Evolutionary conservation across 148 eudicot genomes (phyloP).

Genomic region (Camellia lanceoleosa): DNA sequence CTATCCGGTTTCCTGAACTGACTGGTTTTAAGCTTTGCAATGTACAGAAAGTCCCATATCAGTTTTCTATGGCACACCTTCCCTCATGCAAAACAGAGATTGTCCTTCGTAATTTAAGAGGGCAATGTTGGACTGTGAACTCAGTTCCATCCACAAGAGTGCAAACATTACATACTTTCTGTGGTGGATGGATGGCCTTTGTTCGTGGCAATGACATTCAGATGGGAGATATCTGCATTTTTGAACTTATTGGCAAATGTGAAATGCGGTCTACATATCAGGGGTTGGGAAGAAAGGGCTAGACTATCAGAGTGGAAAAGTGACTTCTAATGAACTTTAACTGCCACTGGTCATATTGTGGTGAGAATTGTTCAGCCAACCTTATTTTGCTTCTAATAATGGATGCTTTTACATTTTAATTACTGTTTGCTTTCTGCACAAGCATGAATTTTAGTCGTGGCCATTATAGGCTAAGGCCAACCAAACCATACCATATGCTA

Average conservation of each 20-base stretch:
- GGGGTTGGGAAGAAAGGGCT: slow-evolving; percentile 57
- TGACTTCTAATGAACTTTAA: slow-evolving; percentile 13
- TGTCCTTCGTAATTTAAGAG: slow-evolving; percentile 64
- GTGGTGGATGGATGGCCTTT: slow-evolving; percentile 94
- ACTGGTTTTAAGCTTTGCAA: not conserved
- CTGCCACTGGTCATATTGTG: slow-evolving; percentile 4
- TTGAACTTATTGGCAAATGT: slow-evolving; percentile 71
- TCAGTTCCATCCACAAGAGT: slow-evolving; percentile 55
- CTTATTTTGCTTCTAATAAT: not conserved
- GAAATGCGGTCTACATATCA: slow-evolving; percentile 83
- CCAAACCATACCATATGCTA: not conserved
- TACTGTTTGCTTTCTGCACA: not conserved
- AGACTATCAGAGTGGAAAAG: slow-evolving; percentile 42
- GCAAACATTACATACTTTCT: slow-evolving; percentile 55
- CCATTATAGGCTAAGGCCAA: not conserved
- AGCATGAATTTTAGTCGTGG: not conserved
- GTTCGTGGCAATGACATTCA: slow-evolving; percentile 74
- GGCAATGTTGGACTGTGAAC: slow-evolving; percentile 69
- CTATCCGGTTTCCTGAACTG: not conserved
- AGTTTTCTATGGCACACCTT: slow-evolving; percentile 62
- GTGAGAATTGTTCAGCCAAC: slow-evolving; percentile 9
- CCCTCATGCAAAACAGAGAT: slow-evolving; percentile 63
- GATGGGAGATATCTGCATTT: slow-evolving; percentile 83
- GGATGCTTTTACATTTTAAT: not conserved
- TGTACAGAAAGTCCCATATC: slow-evolving; percentile 68